These are phyloP conservation scores for Panicum virgatum DNA, from an alignment of 202 grass and related monocot genomes.

Conservation along the genomic window DNA sequence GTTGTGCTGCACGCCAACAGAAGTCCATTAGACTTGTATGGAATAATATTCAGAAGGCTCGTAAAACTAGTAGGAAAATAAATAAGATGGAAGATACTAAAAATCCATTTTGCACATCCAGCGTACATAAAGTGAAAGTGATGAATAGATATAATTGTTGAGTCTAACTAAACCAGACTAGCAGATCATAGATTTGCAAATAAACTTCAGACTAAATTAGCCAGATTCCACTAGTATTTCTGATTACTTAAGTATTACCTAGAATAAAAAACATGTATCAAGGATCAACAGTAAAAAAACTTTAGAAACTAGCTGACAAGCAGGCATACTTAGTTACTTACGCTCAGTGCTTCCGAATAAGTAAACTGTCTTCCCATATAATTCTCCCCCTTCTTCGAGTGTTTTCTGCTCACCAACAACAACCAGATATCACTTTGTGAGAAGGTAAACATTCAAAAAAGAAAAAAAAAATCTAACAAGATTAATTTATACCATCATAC, in stretches of 20 bases:
- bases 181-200: background rate
- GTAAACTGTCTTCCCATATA: conserved; percentile 86
- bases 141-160: background rate
- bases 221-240: background rate
- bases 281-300: background rate
- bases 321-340: conserved; percentile 43
- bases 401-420: conserved; percentile 55
- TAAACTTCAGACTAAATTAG: conserved; percentile 18
- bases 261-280: conserved; percentile 16
- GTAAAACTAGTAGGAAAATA: background rate
- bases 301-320: background rate
- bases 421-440: background rate
- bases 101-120: background rate
- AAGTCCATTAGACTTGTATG: conserved; percentile 20
- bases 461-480: background rate
- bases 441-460: conserved; percentile 1
- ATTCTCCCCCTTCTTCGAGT: conserved; percentile 72
- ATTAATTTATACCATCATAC: conserved; percentile 36
- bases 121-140: background rate
- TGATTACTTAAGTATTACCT: background rate
- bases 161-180: background rate
- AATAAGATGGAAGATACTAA: background rate
- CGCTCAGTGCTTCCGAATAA: conserved; percentile 91
- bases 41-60: conserved; percentile 3
- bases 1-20: conserved; percentile 67